Percentiles rank a stretch among this genome's conserved stretches.
Conservation (phyloP, 2,329 filamentous ascomycete species). For the Sporothrix inflata region DNA sequence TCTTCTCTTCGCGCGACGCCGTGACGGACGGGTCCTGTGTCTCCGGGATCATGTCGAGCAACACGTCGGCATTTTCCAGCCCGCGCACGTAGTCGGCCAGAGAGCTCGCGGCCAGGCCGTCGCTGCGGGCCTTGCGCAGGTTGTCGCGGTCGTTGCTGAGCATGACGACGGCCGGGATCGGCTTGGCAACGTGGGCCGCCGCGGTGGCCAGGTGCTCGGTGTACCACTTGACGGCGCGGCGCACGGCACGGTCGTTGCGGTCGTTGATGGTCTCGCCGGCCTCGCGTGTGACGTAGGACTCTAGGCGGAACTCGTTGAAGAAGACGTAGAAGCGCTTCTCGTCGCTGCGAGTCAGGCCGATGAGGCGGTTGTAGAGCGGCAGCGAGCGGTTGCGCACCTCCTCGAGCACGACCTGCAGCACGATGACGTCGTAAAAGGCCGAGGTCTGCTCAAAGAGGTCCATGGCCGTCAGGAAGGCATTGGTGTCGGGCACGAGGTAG, state of each 20-base stretch:
- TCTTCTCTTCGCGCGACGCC: constrained; percentile 49
- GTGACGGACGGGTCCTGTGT: constrained; percentile 70
- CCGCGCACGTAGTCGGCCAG: constrained; percentile 79
- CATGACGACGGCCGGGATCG: constrained; percentile 81
- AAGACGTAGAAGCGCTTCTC: constrained; percentile 98
- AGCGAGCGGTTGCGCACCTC: constrained; percentile 92
- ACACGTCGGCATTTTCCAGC: constrained; percentile 79
- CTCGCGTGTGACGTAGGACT: constrained; percentile 80
- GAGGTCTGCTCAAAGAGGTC: constrained; percentile 92
- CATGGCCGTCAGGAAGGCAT: constrained; percentile 93
- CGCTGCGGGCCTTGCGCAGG: constrained; percentile 75
- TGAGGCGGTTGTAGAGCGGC: constrained; percentile 90
- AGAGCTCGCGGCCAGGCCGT: constrained; percentile 70
- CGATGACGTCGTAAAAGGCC: constrained; percentile 94
- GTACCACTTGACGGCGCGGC: constrained; percentile 89
- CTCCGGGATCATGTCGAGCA: constrained; percentile 92
- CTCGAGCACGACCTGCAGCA: constrained; percentile 94
- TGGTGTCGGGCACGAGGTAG: constrained; percentile 94
- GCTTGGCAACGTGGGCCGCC: constrained; percentile 45
- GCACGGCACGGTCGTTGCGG: constrained; percentile 89
- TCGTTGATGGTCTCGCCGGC: constrained; percentile 90
- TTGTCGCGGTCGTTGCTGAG: constrained; percentile 92
- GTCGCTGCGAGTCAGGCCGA: constrained; percentile 89
- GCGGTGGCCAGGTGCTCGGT: constrained; percentile 74
- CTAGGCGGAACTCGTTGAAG: constrained; percentile 95